Conservation (phyloP, 2,329 filamentous ascomycete species). For the Exophiala sp. region DNA sequence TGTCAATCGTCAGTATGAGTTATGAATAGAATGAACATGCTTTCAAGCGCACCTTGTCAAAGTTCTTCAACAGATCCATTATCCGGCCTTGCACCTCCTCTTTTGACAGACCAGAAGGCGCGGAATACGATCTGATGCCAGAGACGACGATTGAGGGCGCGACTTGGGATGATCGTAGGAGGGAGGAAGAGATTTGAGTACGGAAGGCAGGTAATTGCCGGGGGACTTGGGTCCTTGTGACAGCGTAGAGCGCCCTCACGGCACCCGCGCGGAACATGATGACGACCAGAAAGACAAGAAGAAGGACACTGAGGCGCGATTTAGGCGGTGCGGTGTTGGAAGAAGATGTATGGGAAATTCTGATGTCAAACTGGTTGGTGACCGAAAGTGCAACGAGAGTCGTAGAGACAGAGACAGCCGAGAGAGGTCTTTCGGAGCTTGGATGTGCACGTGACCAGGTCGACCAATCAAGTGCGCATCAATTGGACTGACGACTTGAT, state of each 20-base stretch:
- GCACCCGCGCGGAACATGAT: conserved; percentile 87
- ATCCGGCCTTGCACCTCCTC: conserved; percentile 87
- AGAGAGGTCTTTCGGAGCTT: conserved; percentile 21
- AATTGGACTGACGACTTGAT: conserved; percentile 1
- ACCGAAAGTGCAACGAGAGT: conserved; percentile 13
- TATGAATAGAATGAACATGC: conserved; percentile 2
- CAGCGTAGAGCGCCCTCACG: conserved; percentile 65
- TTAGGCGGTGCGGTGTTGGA: conserved; percentile 16
- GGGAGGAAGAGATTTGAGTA: conserved; percentile 53
- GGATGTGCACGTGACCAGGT: background rate
- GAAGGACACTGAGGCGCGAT: conserved; percentile 7
- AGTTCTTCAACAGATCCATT: conserved; percentile 85
- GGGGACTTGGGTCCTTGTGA: conserved; percentile 45
- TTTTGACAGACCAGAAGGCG: conserved; percentile 69
- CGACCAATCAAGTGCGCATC: conserved; percentile 9
- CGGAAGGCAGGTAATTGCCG: conserved; percentile 52
- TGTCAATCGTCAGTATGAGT: conserved; percentile 24
- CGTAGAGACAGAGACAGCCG: conserved; percentile 12
- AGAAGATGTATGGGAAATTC: conserved; percentile 18
- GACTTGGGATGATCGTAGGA: conserved; percentile 57
- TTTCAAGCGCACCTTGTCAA: conserved; percentile 73
- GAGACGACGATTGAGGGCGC: conserved; percentile 59
- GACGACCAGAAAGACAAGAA: conserved; percentile 26
- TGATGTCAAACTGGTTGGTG: conserved; percentile 7
- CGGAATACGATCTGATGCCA: conserved; percentile 78